A percentile compares a stretch with the other conserved stretches of the same genome.
phyloP scores from a whole-genome alignment of 2,329 filamentous ascomycete genomes.

The Exophiala viscosa region DNA sequence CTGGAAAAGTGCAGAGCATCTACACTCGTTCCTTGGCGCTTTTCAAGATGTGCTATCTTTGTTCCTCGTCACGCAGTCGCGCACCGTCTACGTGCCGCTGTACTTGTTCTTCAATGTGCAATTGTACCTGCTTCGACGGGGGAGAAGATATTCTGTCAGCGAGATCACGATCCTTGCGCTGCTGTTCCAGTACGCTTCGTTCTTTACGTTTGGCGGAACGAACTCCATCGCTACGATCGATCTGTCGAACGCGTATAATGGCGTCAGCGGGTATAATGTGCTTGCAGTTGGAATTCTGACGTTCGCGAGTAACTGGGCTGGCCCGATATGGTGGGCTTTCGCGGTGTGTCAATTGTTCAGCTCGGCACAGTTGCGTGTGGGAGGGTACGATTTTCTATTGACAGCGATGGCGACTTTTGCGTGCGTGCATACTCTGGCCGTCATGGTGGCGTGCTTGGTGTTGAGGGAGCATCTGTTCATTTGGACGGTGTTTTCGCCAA shows the following conservation, averaged over 20 bases:
- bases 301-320: constrained; percentile 88
- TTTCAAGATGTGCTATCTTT: constrained; percentile 71
- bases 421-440: constrained; percentile 60
- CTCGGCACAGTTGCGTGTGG: constrained; percentile 2
- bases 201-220: constrained; percentile 85
- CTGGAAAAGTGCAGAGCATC: constrained; percentile 16
- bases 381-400: constrained; percentile 49
- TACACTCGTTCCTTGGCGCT: constrained; percentile 24
- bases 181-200: constrained; percentile 74
- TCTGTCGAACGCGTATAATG: constrained; percentile 92
- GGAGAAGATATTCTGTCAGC: constrained; percentile 41
- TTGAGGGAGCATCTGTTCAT: constrained; percentile 90
- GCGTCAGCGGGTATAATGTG: constrained; percentile 75
- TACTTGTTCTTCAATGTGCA: constrained; percentile 70
- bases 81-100: constrained; percentile 78
- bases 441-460: constrained; percentile 84
- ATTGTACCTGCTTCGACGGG: constrained; percentile 48
- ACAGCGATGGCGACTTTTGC: constrained; percentile 60
- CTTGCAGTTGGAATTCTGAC: constrained; percentile 76
- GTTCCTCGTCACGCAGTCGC: constrained; percentile 81
- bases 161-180: constrained; percentile 68
- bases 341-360: constrained; percentile 43
- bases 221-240: constrained; percentile 97
- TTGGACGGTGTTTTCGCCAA: constrained; percentile 98
- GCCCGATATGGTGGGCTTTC: constrained; percentile 79